Evolutionary conservation across 192 early-diverging fungal species (phyloP).

Genomic region (Backusella circina): DNA sequence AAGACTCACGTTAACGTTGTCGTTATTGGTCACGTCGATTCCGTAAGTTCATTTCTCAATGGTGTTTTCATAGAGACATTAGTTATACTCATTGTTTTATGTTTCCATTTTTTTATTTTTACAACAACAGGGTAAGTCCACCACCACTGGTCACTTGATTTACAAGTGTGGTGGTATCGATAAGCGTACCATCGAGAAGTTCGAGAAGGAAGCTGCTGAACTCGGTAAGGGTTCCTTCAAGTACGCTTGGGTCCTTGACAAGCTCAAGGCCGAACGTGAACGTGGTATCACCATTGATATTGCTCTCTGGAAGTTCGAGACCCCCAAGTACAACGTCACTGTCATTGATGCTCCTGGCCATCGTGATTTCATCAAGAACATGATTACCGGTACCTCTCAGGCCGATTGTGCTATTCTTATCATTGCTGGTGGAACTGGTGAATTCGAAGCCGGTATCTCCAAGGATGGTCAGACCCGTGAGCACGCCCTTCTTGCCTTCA

Average conservation of each 20-base stretch:
- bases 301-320: slow-evolving; percentile 96
- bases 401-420: no score
- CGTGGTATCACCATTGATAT: slow-evolving; percentile 99
- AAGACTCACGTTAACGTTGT: slow-evolving; percentile 92
- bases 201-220: slow-evolving; percentile 98
- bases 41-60: slow-evolving; percentile 34
- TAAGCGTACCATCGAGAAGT: slow-evolving; percentile 99
- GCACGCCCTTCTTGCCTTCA: no score
- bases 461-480: no score
- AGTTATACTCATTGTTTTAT: neutral
- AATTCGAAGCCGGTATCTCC: no score
- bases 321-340: slow-evolving; percentile 87
- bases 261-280: slow-evolving; percentile 98
- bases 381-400: no score
- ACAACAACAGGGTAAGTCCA: slow-evolving; percentile 87
- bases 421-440: no score
- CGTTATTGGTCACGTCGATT: slow-evolving; percentile 99
- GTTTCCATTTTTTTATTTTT: neutral
- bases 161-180: slow-evolving; percentile 99
- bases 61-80: neutral
- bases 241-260: slow-evolving; percentile 99
- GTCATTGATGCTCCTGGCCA: slow-evolving; percentile 99
- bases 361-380: no score
- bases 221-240: slow-evolving; percentile 99
- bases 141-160: slow-evolving; percentile 99